These are phyloP conservation scores for Paracoccidioides lutzii DNA, from an alignment of 2,329 filamentous ascomycete genomes.

Conservation along the genomic window DNA sequence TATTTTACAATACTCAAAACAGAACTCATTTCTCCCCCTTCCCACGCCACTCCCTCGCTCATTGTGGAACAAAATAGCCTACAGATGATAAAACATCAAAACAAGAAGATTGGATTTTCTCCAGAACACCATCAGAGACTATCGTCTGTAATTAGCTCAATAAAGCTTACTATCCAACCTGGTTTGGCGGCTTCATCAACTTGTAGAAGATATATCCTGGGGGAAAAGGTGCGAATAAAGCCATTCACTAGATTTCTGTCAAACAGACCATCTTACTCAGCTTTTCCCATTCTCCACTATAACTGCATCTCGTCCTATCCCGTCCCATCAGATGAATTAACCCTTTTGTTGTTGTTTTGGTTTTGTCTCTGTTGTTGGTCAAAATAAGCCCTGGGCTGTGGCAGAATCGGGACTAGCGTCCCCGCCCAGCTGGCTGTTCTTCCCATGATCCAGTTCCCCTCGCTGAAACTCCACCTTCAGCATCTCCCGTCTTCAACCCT, in stretches of 20 bases:
- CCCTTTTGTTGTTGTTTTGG: not conserved
- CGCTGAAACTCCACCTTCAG: not conserved
- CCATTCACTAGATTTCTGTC: too few relatives aligned
- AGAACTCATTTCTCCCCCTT: not conserved
- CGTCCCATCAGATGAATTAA: not conserved
- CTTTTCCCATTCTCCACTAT: too few relatives aligned
- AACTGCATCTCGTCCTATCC: not conserved
- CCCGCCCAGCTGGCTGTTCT: not conserved
- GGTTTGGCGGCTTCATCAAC: too few relatives aligned
- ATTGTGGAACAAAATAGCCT: not conserved
- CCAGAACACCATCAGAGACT: not conserved
- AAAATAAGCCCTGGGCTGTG: conserved; percentile 3
- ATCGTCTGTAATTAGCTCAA: too few relatives aligned
- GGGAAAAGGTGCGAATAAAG: too few relatives aligned
- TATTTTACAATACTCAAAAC: not conserved
- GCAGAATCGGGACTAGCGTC: conserved; percentile 4
- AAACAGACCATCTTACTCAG: too few relatives aligned
- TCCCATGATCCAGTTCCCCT: not conserved
- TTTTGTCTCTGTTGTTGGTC: conserved; percentile 1
- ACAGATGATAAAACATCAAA: not conserved
- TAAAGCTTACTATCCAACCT: too few relatives aligned
- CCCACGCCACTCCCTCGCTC: not conserved
- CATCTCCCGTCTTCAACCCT: not conserved
- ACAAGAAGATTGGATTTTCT: not conserved
- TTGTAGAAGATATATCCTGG: too few relatives aligned